Evolutionary conservation across 768 basidiomycete genomes (phyloP).

Genomic region (Flagelloscypha sp.): DNA sequence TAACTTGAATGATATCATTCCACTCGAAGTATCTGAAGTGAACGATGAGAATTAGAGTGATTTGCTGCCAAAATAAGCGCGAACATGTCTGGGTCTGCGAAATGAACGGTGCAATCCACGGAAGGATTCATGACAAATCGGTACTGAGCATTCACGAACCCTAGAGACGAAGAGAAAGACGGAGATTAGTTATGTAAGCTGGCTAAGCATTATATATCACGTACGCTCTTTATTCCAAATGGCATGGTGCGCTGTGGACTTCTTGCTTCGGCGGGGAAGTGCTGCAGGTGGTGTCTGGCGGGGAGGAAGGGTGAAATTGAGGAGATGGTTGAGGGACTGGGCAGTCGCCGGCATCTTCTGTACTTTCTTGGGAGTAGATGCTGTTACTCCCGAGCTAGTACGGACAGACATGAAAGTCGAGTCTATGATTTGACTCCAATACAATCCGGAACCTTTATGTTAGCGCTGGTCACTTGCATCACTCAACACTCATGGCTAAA

Average conservation of each 20-base stretch:
- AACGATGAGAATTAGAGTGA: constrained; percentile 6
- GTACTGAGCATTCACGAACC: constrained; percentile 94
- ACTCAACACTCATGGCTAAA: constrained; percentile 56
- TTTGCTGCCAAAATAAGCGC: constrained; percentile 23
- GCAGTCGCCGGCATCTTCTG: constrained; percentile 63
- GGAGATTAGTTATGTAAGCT: constrained; percentile 9
- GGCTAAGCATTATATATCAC: constrained; percentile 23
- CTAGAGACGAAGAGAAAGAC: constrained; percentile 30
- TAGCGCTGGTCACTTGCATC: background rate
- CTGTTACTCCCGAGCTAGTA: constrained; percentile 16
- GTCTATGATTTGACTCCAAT: constrained; percentile 19
- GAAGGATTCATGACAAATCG: constrained; percentile 91
- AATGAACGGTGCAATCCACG: constrained; percentile 83
- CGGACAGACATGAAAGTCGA: constrained; percentile 14
- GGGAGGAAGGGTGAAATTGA: constrained; percentile 91
- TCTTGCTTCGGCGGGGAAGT: constrained; percentile 71
- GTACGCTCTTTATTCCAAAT: constrained; percentile 90
- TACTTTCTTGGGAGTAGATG: constrained; percentile 45
- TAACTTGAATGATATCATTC: constrained; percentile 91
- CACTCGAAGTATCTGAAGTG: constrained; percentile 80
- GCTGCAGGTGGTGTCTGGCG: constrained; percentile 57
- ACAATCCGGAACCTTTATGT: background rate
- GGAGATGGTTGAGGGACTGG: constrained; percentile 73
- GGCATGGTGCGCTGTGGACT: constrained; percentile 49
- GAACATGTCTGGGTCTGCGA: constrained; percentile 95